These are phyloP conservation scores for Candida taoyuanica DNA, from an alignment of 805 yeast species.

Conservation along the genomic window DNA sequence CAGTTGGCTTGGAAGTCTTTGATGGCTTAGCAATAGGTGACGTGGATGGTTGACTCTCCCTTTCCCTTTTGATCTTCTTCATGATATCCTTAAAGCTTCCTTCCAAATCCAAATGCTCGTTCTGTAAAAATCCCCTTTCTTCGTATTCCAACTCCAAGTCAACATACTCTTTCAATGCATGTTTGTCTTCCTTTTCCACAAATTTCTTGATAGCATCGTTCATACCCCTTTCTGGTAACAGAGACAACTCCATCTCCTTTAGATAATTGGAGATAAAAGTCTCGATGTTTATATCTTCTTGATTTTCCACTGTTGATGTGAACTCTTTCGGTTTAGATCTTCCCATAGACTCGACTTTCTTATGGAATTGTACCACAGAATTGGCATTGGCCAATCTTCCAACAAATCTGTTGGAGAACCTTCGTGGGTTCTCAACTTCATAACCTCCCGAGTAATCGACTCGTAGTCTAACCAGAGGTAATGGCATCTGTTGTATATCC, in stretches of 20 bases:
- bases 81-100: conserved; percentile 42
- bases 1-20: not conserved
- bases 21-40: too few relatives aligned
- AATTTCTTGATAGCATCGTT: conserved; percentile 65
- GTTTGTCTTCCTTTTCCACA: conserved; percentile 80
- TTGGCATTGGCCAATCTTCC: conserved; percentile 90
- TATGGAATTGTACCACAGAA: conserved; percentile 71
- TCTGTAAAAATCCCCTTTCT: conserved; percentile 26
- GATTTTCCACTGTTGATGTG: conserved; percentile 15
- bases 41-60: conserved; percentile 7
- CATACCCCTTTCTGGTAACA: conserved; percentile 74
- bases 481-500: conserved; percentile 41
- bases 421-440: conserved; percentile 85
- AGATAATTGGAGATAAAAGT: conserved; percentile 60
- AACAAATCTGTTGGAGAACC: conserved; percentile 86
- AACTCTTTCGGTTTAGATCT: not conserved
- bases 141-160: conserved; percentile 38
- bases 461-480: conserved; percentile 76
- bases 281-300: conserved; percentile 50
- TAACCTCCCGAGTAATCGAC: conserved; percentile 90
- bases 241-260: conserved; percentile 54
- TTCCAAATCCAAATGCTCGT: conserved; percentile 36
- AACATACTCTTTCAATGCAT: conserved; percentile 60
- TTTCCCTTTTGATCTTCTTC: conserved; percentile 36
- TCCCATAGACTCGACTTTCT: conserved; percentile 24